Conservation (phyloP, 805 yeast species). For the Candida sonorensis region DNA sequence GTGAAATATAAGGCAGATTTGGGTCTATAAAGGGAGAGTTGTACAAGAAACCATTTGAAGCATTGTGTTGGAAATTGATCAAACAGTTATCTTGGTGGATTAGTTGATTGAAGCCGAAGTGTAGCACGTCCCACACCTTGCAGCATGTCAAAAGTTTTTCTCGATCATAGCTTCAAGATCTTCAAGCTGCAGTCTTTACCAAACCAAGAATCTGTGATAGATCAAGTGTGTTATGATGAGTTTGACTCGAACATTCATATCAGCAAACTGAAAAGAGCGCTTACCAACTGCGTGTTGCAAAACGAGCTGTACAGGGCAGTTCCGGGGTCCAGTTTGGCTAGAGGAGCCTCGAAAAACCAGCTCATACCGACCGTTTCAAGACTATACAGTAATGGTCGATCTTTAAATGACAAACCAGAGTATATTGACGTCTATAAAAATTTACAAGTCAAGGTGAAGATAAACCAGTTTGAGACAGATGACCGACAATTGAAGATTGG, state of each 20-base stretch:
- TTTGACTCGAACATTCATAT: constrained; percentile 13
- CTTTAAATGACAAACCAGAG: constrained; percentile 16
- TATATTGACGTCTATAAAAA: constrained; percentile 15
- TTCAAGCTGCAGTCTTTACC: constrained; percentile 9
- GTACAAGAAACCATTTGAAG: too few species aligned
- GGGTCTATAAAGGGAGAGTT: too few species aligned
- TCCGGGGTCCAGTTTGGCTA: neutral
- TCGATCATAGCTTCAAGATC: constrained; percentile 19
- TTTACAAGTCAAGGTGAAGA: constrained; percentile 20
- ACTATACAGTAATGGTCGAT: constrained; percentile 16
- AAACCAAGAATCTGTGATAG: constrained; percentile 16
- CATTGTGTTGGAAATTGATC: too few species aligned
- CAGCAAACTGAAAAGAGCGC: constrained; percentile 9
- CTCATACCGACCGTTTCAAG: constrained; percentile 18
- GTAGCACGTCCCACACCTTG: too few species aligned
- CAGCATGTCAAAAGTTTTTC: constrained; percentile 24
- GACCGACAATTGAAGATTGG: constrained; percentile 15
- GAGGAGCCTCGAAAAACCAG: constrained; percentile 2
- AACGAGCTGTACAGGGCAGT: constrained; percentile 16
- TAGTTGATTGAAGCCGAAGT: too few species aligned
- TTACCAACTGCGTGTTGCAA: constrained; percentile 16
- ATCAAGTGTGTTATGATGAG: constrained; percentile 20
- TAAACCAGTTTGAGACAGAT: constrained; percentile 9
- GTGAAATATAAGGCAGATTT: too few species aligned
- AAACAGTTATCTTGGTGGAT: too few species aligned